Evolutionary conservation across 2,329 filamentous ascomycete species (phyloP), one percentile per base, ranked within the genome.

Genomic region (Talaromyces albobiverticillius): DNA sequence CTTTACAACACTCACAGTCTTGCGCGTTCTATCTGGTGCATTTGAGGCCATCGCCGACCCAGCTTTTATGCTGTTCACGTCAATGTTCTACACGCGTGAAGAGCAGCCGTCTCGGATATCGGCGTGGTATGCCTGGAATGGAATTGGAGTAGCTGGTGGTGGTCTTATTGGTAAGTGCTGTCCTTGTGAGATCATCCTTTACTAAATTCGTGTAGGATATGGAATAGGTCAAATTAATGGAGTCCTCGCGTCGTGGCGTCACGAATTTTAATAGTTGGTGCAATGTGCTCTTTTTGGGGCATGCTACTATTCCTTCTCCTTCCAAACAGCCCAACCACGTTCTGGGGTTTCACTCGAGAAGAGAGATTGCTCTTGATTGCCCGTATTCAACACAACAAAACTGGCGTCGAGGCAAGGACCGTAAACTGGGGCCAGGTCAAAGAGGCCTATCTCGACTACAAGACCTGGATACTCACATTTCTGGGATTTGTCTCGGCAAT

Each of bases 1-100:
- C 55, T 83, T 82, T 53, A 71, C 67, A 2, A 73, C 75, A 13
- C 71, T 83, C 10, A 76, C 77, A 16, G 72, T 72, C 4, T 71
- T 82, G 29, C 75, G 81, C 13, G 78, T 79, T 36, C 71, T 83
- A n/a, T 75, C 80, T 1, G 81, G 79, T 4, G 71, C 79, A 8
- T 73, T 75, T 3, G 80, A 82, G 62, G 78, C 79, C 3, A 74
- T 72, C 46, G 70, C 76, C 10, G 79, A 81, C 58, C 82, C 82
- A 0, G 76, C 75, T 0, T 82, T 84, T 54, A 82, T 85, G 72
- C 65, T 85, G 1, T 79, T 84, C 25, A 16, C 48, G 2, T 48
- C 51, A 7, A 48, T 34, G 14, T 53, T 43, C 22, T 53, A 53
- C 26, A 48, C 43, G 6, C 43, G 51, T 4, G 45, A 53, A 20